Conservation (phyloP, 2,329 filamentous ascomycete genomes). For the Fusarium sp. region DNA sequence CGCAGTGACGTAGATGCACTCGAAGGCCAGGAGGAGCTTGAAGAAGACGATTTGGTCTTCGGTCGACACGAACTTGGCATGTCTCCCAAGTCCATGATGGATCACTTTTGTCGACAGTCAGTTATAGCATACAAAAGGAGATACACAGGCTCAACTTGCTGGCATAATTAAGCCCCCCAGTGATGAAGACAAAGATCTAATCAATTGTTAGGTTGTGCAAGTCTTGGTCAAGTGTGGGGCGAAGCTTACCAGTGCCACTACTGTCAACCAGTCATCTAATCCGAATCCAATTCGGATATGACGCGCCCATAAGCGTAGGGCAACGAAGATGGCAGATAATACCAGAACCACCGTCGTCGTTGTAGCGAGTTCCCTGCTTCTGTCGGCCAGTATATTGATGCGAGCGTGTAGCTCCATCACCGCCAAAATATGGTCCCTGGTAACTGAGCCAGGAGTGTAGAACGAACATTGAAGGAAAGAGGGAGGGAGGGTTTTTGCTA, state of each 20-base stretch:
- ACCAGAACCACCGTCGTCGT: constrained; percentile 25
- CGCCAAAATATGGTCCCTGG: background rate
- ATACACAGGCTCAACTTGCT: background rate
- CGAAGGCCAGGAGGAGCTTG: constrained; percentile 34
- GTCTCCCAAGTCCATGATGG: constrained; percentile 29
- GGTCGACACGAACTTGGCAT: background rate
- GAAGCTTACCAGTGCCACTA: constrained; percentile 24
- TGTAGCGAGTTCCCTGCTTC: constrained; percentile 15
- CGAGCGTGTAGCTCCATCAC: background rate
- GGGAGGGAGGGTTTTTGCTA: background rate
- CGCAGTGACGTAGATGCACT: constrained; percentile 31
- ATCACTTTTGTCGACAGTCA: constrained; percentile 23
- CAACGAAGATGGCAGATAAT: constrained; percentile 16
- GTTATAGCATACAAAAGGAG: background rate
- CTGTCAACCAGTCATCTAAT: constrained; percentile 27
- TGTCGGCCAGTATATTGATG: background rate
- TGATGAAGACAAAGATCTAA: constrained; percentile 29
- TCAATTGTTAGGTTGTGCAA: constrained; percentile 1
- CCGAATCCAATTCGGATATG: constrained; percentile 20
- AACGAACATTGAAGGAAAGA: background rate
- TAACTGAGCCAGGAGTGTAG: background rate
- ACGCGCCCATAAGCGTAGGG: constrained; percentile 26
- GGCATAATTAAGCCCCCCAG: constrained; percentile 30
- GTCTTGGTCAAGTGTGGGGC: background rate
- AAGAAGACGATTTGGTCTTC: constrained; percentile 18